Base-by-base conservation (phyloP, 2,329 filamentous ascomycete genomes). In the Lasiodiplodia sp. region DNA sequence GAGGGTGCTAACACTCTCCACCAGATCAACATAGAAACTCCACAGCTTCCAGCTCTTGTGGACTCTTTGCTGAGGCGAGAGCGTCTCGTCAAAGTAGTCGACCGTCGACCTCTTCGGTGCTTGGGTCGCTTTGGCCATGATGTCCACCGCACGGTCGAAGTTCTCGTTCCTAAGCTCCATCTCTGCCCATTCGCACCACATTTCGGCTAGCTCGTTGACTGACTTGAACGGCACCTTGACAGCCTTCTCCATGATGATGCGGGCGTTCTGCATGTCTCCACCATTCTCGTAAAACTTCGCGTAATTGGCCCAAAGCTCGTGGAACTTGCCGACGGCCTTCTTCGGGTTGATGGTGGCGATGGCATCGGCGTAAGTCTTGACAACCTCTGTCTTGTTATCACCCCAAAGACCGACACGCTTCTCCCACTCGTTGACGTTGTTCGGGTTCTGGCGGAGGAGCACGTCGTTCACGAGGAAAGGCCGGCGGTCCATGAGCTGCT, bases 41-140 rank as follows among this genome's bases (percentile, higher is more conserved):
- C 96, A 99, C 12, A 99, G 83, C 79, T 98, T 99, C 96, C 96
- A 99, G 78, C 93, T 97, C 85, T 99, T 99, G 83, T 99, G 96
- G 3, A 99, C 92, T 71, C 96, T 89, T 82, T 98, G 96, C 78
- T 99, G 96, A 4, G 96, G 95, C 1, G 93, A 94, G 7, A 99
- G 84, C 0, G 88, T 93, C 78, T 99, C 96, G 78, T 99, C 96
- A 76, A 98, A 99, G 78, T 98, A 99, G 82, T 99, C 96, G n/a
- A 99, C 94, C 2, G 90, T 96, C n/a, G 95, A 97, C 72, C 93
- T 86, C 80, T 98, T 98, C 0, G 96, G 94, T n/a, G 96, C 93
- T 79, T 97, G 94, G 5, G 96, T 95, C 21, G 96, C 96, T 80
- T 97, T 98, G 51, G 93, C 92, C 94, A 99, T 97, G 77, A 99